Base-by-base conservation (phyloP, 805 yeast genomes). In the Zygoascus flipseniorum region DNA sequence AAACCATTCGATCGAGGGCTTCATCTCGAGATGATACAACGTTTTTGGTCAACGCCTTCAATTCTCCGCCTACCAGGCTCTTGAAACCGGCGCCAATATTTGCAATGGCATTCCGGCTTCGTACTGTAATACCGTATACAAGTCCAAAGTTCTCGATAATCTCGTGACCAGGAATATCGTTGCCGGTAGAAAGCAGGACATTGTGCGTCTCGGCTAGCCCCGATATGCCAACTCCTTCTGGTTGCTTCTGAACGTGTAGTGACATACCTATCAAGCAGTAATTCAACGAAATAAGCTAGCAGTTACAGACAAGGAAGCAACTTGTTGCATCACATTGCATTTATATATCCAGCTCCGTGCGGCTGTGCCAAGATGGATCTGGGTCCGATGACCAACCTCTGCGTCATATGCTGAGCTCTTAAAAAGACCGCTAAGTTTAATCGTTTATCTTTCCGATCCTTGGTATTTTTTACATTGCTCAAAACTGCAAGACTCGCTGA, bases 101-200 rank as follows among this genome's bases (percentile, higher is more conserved):
- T 14, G 58, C 55, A 8, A 47, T 56, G 10, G 47, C 31, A 35
- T 59, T 55, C 31, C 62, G 31, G 37, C 51, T 48, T 20, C 62
- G 51, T 5, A 60, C 60, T 3, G 62, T 57, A 2, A 59, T 51
- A 9, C 62, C 62, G 41, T 53, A 58, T 14, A 60, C 62, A 11
- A 56, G 48, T 11, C 62, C 62, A 20, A 46, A 50, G 11, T 32
- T 26, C 35, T 51, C 48, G n/a, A 52, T 51, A 41, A 59, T 55
- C 13, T 53, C 53, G 41, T 57, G 48, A 26, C 60, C 60, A 8
- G 62, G 62, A 28, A 59, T 42, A 43, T 57, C 60, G 44, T 58
- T 56, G 16, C 55, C 61, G 6, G 62, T 58, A 18, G 57, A 46
- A n/a, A 59, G 32, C 19, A 58, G 32, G n/a, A 59, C 51, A 13